These are phyloP conservation scores for Coemansia guatemalensis DNA, from an alignment of 192 early-diverging fungal species.

Conservation along the genomic window DNA sequence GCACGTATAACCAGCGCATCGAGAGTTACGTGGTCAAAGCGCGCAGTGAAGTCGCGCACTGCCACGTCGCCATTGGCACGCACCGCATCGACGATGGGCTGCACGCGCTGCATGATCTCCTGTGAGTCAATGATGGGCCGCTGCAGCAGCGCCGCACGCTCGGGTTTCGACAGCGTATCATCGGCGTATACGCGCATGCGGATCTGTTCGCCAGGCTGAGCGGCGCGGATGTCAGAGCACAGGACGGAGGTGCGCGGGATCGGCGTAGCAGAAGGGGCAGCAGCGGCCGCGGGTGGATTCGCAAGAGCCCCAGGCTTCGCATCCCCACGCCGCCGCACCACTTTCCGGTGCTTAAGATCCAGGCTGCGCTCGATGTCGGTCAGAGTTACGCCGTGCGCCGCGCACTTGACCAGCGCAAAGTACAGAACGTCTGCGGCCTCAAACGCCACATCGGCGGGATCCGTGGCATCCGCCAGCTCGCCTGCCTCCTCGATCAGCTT, in stretches of 20 bases:
- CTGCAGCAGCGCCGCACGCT: conserved; percentile 68
- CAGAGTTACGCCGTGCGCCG: conserved; percentile 75
- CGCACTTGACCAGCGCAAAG: conserved; percentile 89
- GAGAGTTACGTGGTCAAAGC: conserved; percentile 88
- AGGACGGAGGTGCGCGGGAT: conserved; percentile 40
- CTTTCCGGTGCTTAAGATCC: conserved; percentile 78
- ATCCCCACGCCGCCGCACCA: conserved; percentile 85
- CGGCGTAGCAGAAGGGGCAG: conserved; percentile 19
- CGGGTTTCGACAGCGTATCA: conserved; percentile 47
- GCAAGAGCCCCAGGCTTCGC: conserved; percentile 70
- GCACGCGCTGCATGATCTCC: conserved; percentile 84
- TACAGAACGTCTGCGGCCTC: conserved; percentile 97
- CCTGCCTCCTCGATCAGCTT: conserved; percentile 97
- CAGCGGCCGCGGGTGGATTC: background rate
- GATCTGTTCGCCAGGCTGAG: conserved; percentile 59
- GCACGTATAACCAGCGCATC: conserved; percentile 71
- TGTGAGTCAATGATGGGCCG: conserved; percentile 91
- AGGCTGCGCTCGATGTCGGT: conserved; percentile 86
- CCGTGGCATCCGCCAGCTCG: conserved; percentile 81
- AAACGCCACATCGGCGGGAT: conserved; percentile 81
- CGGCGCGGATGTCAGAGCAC: conserved; percentile 25
- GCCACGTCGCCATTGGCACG: conserved; percentile 82
- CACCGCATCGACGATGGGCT: conserved; percentile 88
- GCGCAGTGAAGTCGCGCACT: conserved; percentile 77
- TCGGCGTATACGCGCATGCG: conserved; percentile 71